A percentile compares a stretch with the other conserved stretches of the same genome.
Evolutionary conservation across 2,329 filamentous ascomycete genomes (phyloP).

Genomic region (Botrytis aclada): DNA sequence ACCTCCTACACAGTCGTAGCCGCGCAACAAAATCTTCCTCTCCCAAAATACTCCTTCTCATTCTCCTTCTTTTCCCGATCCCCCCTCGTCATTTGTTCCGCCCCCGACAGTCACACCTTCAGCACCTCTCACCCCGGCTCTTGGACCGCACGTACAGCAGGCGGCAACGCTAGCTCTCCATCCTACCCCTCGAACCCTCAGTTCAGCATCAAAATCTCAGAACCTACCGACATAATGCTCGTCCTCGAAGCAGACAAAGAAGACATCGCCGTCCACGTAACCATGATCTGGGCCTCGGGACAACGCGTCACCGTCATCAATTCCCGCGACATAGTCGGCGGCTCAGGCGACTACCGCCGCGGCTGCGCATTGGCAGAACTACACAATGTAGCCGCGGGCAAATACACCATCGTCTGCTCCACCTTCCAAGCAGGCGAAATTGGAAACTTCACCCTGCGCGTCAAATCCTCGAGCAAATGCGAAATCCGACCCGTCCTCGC

Average conservation of each 20-base stretch:
- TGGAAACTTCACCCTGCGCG: constrained; percentile 69
- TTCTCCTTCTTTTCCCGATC: constrained; percentile 74
- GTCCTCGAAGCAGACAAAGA: constrained; percentile 66
- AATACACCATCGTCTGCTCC: constrained; percentile 85
- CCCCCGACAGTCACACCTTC: constrained; percentile 40
- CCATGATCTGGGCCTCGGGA: constrained; percentile 75
- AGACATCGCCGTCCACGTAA: constrained; percentile 77
- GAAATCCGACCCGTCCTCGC: constrained; percentile 59
- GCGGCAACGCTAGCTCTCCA: constrained; percentile 75
- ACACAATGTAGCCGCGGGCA: constrained; percentile 59
- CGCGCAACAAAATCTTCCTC: constrained; percentile 74
- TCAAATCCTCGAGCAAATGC: constrained; percentile 62
- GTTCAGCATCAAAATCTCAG: constrained; percentile 62
- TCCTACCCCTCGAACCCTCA: constrained; percentile 86
- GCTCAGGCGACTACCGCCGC: constrained; percentile 85
- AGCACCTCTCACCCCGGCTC: constrained; percentile 57
- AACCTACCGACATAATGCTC: constrained; percentile 62
- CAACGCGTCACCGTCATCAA: constrained; percentile 67
- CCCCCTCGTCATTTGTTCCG: constrained; percentile 58
- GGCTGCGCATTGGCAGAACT: constrained; percentile 71
- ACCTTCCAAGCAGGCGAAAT: constrained; percentile 81
- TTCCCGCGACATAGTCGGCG: constrained; percentile 72
- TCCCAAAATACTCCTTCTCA: constrained; percentile 77
- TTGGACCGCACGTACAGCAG: constrained; percentile 79
- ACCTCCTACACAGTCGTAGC: constrained; percentile 60